These are phyloP conservation scores for Ophiocordyceps sinensis DNA, from an alignment of 2,329 filamentous ascomycete genomes.

Conservation along the genomic window DNA sequence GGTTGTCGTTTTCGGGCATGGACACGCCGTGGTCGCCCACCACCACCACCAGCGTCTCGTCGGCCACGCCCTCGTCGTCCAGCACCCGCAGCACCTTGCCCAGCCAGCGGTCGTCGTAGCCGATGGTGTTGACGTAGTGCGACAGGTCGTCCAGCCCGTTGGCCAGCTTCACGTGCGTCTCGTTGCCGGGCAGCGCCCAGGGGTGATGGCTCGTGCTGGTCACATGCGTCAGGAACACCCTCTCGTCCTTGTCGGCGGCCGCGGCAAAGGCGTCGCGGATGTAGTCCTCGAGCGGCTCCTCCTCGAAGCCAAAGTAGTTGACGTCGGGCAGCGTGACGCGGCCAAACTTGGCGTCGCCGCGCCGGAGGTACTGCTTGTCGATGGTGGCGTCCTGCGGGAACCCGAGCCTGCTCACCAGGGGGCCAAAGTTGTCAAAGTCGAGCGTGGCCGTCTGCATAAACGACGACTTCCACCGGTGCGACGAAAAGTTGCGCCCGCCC, in stretches of 20 bases:
- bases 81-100: conserved; percentile 15
- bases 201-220: conserved; percentile 21
- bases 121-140: conserved; percentile 17
- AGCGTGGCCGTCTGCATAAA: conserved; percentile 19
- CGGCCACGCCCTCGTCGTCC: conserved; percentile 16
- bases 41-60: conserved; percentile 18
- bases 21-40: conserved; percentile 20
- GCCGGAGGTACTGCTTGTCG: conserved; percentile 14
- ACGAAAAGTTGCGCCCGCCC: conserved; percentile 6
- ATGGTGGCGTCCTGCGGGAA: conserved; percentile 12
- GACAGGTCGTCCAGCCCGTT: conserved; percentile 16
- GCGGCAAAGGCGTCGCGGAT: conserved; percentile 16
- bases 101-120: conserved; percentile 19
- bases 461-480: conserved; percentile 15
- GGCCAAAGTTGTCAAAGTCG: conserved; percentile 17
- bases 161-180: conserved; percentile 12
- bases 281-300: conserved; percentile 16
- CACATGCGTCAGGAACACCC: conserved; percentile 19
- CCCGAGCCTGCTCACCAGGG: conserved; percentile 15
- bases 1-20: conserved; percentile 15
- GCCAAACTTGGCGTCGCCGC: conserved; percentile 14
- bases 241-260: conserved; percentile 14
- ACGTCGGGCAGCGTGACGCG: conserved; percentile 3
- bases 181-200: conserved; percentile 14
- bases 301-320: conserved; percentile 20